A percentile compares a stretch with the other conserved stretches of the same genome.
Evolutionary conservation across 352 stramenopile species (phyloP).

Genomic region (Peronospora belbahrii): DNA sequence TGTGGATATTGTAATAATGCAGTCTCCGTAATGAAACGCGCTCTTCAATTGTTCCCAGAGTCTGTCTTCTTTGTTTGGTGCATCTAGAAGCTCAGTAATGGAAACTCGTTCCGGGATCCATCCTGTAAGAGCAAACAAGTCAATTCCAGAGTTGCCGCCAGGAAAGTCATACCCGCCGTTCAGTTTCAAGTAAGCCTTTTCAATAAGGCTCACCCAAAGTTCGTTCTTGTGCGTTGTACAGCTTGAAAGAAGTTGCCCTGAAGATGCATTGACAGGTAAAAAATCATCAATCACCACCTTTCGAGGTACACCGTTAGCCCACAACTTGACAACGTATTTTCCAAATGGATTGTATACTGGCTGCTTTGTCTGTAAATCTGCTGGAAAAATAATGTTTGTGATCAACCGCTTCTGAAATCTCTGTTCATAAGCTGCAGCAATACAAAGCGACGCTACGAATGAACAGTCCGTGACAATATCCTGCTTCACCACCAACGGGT

Average conservation of each 20-base stretch:
- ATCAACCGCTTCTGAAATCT: slow-evolving; percentile 88
- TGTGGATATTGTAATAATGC: slow-evolving; percentile 95
- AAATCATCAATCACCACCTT: slow-evolving; percentile 94
- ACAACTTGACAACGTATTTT: slow-evolving; percentile 97
- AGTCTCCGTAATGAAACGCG: slow-evolving; percentile 93
- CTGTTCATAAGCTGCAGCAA: slow-evolving; percentile 87
- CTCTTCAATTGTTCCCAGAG: slow-evolving; percentile 91
- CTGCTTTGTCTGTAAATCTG: slow-evolving; percentile 61
- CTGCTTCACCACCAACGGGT: slow-evolving; percentile 72
- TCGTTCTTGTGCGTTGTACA: slow-evolving; percentile 78
- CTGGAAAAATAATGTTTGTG: slow-evolving; percentile 93
- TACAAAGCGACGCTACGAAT: slow-evolving; percentile 90
- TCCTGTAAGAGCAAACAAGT: slow-evolving; percentile 96
- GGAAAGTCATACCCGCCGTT: slow-evolving; percentile 96
- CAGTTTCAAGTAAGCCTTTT: slow-evolving; percentile 98
- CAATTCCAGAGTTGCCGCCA: slow-evolving; percentile 94
- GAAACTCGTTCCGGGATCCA: slow-evolving; percentile 96
- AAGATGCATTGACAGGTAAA: slow-evolving; percentile 81
- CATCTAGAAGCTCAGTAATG: slow-evolving; percentile 60
- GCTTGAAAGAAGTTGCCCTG: slow-evolving; percentile 71
- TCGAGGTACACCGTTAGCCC: slow-evolving; percentile 89
- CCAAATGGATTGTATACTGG: slow-evolving; percentile 87
- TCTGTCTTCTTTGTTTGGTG: slow-evolving; percentile 91
- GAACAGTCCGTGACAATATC: slow-evolving; percentile 91
- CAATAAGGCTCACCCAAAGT: slow-evolving; percentile 93